Conservation (phyloP, 1,284 basidiomycete species). For the Tilletia horrida region DNA sequence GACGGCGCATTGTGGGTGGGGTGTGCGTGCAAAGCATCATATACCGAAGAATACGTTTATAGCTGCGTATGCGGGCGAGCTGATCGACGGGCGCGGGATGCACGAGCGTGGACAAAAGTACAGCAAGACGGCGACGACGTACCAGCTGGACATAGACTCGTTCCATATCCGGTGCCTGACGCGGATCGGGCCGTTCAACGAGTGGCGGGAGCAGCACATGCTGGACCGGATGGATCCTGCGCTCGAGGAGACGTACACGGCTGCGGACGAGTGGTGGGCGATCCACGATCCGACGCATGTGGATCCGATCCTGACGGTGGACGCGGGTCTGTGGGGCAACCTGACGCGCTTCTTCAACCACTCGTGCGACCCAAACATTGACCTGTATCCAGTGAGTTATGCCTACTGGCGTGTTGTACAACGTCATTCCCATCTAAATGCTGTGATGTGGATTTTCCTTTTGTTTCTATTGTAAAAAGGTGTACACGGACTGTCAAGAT, state of each 20-base stretch:
- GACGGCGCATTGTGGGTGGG: constrained; percentile 66
- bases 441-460: no score
- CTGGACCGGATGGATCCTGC: constrained; percentile 45
- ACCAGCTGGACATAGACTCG: constrained; percentile 75
- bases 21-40: constrained; percentile 43
- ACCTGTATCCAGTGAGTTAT: constrained; percentile 61
- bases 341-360: constrained; percentile 58
- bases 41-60: constrained; percentile 72
- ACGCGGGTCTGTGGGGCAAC: constrained; percentile 41
- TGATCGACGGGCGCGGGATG: constrained; percentile 67
- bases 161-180: constrained; percentile 56
- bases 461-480: constrained; percentile 35
- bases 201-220: constrained; percentile 64
- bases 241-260: constrained; percentile 46
- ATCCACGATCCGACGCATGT: constrained; percentile 61
- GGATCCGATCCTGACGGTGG: constrained; percentile 27
- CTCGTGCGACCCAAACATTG: constrained; percentile 80
- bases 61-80: constrained; percentile 79
- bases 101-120: constrained; percentile 69
- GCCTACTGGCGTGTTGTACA: no score
- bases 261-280: background rate
- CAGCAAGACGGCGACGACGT: constrained; percentile 68
- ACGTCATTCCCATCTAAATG: background rate
- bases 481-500: constrained; percentile 67
- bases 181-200: constrained; percentile 79